Conservation (phyloP, 148 eudicot genomes). For the Rhododendron mucronatum region DNA sequence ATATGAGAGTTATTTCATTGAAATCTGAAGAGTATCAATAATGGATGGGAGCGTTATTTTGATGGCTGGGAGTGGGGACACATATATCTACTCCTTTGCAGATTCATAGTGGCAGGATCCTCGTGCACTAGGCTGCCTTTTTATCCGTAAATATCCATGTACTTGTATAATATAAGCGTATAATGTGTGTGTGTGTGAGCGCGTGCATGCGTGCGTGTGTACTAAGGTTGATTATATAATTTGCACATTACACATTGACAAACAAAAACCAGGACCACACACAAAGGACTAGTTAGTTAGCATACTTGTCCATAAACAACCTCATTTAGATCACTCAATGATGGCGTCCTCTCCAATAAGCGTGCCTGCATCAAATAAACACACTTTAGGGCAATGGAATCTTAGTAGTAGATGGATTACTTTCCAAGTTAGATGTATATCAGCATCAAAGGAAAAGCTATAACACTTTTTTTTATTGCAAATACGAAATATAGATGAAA, state of each 20-base stretch:
- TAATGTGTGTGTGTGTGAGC: too few relatives aligned
- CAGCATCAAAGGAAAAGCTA: neutral
- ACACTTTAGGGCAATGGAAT: neutral
- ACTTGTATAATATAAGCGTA: neutral
- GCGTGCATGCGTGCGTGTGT: neutral
- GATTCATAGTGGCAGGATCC: neutral
- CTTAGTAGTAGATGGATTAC: neutral
- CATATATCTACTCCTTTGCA: neutral
- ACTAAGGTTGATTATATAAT: neutral
- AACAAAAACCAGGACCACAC: neutral
- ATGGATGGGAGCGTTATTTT: neutral
- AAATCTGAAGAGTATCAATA: neutral
- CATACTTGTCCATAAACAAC: constrained; percentile 90
- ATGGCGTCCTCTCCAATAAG: constrained; percentile 81
- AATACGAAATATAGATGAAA: neutral
- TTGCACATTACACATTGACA: neutral
- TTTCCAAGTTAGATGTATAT: neutral
- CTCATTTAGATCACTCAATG: constrained; percentile 82
- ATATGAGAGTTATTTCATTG: neutral
- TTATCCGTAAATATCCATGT: neutral
- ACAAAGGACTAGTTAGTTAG: neutral
- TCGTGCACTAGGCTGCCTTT: neutral
- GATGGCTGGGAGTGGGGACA: neutral
- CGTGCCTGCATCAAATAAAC: constrained; percentile 54
- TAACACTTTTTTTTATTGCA: neutral